Evolutionary conservation across 1,284 basidiomycete genomes (phyloP).

Genomic region (Microbotryum silenes-acaulis): DNA sequence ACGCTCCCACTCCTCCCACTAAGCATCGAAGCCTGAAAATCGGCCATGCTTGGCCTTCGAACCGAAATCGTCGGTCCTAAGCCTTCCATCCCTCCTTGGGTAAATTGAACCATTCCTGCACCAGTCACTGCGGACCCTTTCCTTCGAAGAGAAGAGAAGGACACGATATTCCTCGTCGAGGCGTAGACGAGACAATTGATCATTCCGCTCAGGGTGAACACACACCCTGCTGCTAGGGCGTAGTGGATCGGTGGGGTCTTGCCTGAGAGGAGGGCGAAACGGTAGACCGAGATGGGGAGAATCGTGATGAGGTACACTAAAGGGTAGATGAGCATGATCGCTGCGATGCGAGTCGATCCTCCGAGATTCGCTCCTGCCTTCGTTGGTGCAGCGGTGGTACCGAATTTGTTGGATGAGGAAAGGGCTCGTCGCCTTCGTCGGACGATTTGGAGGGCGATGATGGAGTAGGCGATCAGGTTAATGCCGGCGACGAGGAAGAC

Average conservation of each 20-base stretch:
- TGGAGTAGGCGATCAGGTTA: conserved; percentile 8
- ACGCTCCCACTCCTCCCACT: too few relatives aligned
- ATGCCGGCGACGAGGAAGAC: conserved; percentile 15
- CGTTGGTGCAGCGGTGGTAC: too few relatives aligned
- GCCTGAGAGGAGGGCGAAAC: conserved; percentile 13
- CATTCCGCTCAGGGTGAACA: conserved; percentile 16
- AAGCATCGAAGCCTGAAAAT: too few relatives aligned
- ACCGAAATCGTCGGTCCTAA: too few relatives aligned
- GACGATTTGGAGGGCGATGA: conserved; percentile 8
- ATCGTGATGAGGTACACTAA: conserved; percentile 18
- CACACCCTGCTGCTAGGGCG: conserved; percentile 9
- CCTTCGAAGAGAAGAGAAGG: conserved; percentile 4
- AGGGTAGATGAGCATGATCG: conserved; percentile 14
- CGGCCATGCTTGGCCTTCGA: too few relatives aligned
- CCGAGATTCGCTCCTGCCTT: not conserved
- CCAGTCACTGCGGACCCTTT: too few relatives aligned
- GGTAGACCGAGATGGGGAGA: conserved; percentile 11
- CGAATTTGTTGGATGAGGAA: too few relatives aligned
- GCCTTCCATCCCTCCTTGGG: too few relatives aligned
- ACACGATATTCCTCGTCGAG: conserved; percentile 16
- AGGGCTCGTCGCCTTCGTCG: not conserved
- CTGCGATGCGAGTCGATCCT: not conserved
- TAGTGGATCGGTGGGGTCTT: not conserved
- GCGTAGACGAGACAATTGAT: conserved; percentile 19
- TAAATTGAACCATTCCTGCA: too few relatives aligned